These are phyloP conservation scores for Colletotrichum sp. DNA, from an alignment of 2,329 filamentous ascomycete species.

Conservation along the genomic window DNA sequence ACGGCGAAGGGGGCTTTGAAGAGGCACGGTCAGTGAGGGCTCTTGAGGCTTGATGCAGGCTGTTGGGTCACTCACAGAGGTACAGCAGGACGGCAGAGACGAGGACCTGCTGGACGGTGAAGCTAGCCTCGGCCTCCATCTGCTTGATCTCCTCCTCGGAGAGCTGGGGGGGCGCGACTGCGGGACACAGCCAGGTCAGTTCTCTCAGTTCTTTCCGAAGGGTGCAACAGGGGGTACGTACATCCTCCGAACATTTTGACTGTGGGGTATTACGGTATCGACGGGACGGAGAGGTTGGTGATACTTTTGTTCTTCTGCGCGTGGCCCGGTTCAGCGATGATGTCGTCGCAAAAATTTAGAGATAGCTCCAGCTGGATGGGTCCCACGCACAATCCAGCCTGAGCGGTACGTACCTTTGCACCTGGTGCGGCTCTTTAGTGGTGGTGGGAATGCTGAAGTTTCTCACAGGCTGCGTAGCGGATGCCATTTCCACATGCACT, in stretches of 20 bases:
- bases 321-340: slow-evolving; percentile 10
- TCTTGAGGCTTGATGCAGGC: neutral
- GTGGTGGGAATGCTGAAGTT: neutral
- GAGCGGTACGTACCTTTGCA: neutral
- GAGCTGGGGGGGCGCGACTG: slow-evolving; percentile 73
- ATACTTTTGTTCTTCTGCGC: neutral
- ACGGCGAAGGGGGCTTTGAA: slow-evolving; percentile 62
- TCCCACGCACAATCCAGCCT: neutral
- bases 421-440: neutral
- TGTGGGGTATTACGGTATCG: neutral
- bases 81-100: slow-evolving; percentile 74
- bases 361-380: slow-evolving; percentile 7
- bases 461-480: neutral
- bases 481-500: neutral
- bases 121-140: slow-evolving; percentile 71
- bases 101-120: slow-evolving; percentile 71
- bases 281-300: neutral
- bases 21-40: neutral
- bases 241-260: slow-evolving; percentile 68
- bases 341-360: slow-evolving; percentile 23
- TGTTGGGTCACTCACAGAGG: slow-evolving; percentile 65
- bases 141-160: slow-evolving; percentile 73
- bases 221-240: slow-evolving; percentile 37
- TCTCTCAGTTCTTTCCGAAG: neutral
- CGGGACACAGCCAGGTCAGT: neutral